A percentile compares a stretch with the other conserved stretches of the same genome.
Evolutionary conservation across 2,329 filamentous ascomycete genomes (phyloP).

Genomic region (Pseudogymnoascus sp.): DNA sequence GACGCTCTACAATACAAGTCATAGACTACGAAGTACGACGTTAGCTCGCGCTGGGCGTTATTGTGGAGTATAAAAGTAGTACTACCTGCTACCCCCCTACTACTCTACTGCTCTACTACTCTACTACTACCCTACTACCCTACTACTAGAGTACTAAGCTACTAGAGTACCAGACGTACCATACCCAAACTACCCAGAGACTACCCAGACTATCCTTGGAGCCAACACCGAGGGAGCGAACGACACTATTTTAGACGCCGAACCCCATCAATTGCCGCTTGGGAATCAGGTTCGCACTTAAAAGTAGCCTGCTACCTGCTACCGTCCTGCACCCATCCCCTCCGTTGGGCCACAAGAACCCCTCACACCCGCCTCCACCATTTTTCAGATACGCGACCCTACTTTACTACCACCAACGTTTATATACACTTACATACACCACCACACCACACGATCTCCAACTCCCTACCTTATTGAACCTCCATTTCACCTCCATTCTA

Average conservation of each 20-base stretch:
- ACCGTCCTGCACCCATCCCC: neutral
- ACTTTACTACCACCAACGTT: neutral
- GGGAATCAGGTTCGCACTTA: constrained; percentile 12
- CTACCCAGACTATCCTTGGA: neutral
- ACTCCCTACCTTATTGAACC: neutral
- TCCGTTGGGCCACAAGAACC: constrained; percentile 9
- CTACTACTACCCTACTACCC: too few relatives aligned
- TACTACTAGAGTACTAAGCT: too few relatives aligned
- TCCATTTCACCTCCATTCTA: too few relatives aligned
- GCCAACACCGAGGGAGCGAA: neutral
- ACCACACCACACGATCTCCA: neutral
- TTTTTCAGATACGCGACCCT: constrained; percentile 8
- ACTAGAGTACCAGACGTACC: neutral
- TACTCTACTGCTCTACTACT: too few relatives aligned
- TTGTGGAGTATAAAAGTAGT: neutral
- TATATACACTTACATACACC: neutral
- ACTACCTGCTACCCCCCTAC: too few relatives aligned
- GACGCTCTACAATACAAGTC: neutral
- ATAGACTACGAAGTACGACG: neutral
- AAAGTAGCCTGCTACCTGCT: neutral
- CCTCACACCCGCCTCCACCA: constrained; percentile 6
- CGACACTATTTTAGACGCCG: constrained; percentile 13
- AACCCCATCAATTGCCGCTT: constrained; percentile 12
- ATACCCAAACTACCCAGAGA: neutral
- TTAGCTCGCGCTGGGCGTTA: neutral